Percentiles rank a stretch among this genome's conserved stretches.
phyloP scores from a whole-genome alignment of 371 early-diverging fungal genomes.

The Syncephalastrum racemosum region DNA sequence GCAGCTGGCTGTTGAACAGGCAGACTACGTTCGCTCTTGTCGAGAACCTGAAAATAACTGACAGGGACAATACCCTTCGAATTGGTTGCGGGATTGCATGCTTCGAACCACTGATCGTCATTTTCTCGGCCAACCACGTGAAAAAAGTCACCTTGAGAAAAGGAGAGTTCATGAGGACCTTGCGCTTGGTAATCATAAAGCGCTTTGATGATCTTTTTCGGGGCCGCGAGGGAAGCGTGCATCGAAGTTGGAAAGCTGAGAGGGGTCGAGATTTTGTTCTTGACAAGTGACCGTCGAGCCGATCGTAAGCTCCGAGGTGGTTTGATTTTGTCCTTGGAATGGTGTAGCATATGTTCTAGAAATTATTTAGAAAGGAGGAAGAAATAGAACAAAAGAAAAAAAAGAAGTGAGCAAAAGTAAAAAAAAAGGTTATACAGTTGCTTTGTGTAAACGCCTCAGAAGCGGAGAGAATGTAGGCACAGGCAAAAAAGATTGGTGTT shows the following conservation, averaged over 20 bases:
- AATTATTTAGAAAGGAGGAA: not conserved
- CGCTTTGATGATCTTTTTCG: constrained; percentile 87
- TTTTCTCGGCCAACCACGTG: constrained; percentile 82
- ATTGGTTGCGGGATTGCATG: constrained; percentile 80
- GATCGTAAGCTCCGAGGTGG: constrained; percentile 35
- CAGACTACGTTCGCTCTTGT: constrained; percentile 42
- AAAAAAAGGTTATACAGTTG: not conserved
- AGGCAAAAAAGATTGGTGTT: no score
- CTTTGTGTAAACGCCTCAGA: no score
- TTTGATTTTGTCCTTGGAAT: constrained; percentile 36
- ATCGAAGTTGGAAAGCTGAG: constrained; percentile 22
- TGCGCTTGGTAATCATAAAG: constrained; percentile 69
- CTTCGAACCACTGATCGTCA: constrained; percentile 80
- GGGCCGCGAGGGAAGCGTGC: constrained; percentile 45
- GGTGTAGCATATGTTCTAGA: constrained; percentile 25
- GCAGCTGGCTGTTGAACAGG: constrained; percentile 8
- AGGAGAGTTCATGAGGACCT: constrained; percentile 73
- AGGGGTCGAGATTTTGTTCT: constrained; percentile 49
- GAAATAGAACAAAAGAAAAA: not conserved
- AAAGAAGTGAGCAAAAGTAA: not conserved
- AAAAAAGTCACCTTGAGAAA: constrained; percentile 86
- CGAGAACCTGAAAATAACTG: constrained; percentile 77
- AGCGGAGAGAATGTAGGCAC: no score
- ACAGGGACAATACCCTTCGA: constrained; percentile 81
- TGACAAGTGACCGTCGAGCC: constrained; percentile 30